Evolutionary conservation across 768 basidiomycete species (phyloP), one percentile per base, ranked within the genome.

Genomic region (Termitomyces sp.): DNA sequence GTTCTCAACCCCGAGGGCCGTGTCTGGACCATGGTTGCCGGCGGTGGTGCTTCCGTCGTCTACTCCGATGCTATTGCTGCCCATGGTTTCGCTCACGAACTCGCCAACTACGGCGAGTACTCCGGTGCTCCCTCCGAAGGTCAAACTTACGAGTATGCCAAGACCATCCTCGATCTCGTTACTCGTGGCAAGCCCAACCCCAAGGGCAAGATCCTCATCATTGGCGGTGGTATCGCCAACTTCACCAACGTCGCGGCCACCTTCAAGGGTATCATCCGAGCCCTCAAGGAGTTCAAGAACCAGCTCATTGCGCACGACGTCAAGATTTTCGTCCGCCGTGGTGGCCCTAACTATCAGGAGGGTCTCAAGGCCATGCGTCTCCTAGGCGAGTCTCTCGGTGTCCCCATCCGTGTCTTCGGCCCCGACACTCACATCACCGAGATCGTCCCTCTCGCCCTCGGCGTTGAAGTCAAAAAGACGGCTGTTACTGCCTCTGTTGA

Each of bases 21-120:
- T 63, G 87, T 99, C 66, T 99, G 97, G 97, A 98, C 97, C 67
- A 98, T 98, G 96, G 97, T 99, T 59, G 96, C 97, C 58, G 97
- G 96, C 79, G 97, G 97, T 71, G 94, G 94, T 81, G 82, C 82
- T 46, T 77, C 76, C 52, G 82, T 83, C 63, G 87, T 88, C 61
- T 87, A 88, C 76, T 86, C 84, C 15, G 89, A 91, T 70, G 89
- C 89, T 65, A 91, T 91, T 67, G 88, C 88, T 62, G 96, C 96
- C 6, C 93, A 94, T 70, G 96, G 96, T 40, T 98, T 87, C 71
- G 95, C 97, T 20, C 86, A 97, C 72, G 97, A 99, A 75, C 90
- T 99, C 65, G 96, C 96, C 74, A 99, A 98, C 83, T 98, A 98
- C 71, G 97, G 97, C 69, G 97, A 98, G 79, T 98, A 99, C 83